A percentile compares a stretch with the other conserved stretches of the same genome.
Conservation (phyloP, 768 basidiomycete species). For the Naganishia kalamii region DNA sequence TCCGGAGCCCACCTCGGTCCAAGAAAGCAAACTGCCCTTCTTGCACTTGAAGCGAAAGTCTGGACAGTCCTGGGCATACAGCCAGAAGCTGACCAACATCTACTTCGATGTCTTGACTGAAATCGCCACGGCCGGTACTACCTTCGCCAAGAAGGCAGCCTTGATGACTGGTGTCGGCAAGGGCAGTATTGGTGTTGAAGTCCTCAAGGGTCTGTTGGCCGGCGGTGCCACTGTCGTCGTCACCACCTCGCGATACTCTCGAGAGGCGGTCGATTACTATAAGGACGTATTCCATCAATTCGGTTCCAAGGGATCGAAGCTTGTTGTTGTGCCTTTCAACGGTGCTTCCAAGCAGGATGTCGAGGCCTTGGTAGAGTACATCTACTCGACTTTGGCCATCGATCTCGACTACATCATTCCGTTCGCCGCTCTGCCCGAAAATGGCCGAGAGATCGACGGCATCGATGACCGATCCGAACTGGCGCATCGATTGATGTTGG, state of each 20-base stretch:
- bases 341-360: slow-evolving; percentile 98
- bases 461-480: slow-evolving; percentile 96
- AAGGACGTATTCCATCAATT: slow-evolving; percentile 94
- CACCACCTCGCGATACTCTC: slow-evolving; percentile 95
- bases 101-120: slow-evolving; percentile 96
- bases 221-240: slow-evolving; percentile 95
- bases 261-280: slow-evolving; percentile 88
- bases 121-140: slow-evolving; percentile 95
- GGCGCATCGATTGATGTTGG: slow-evolving; percentile 97
- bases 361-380: slow-evolving; percentile 95
- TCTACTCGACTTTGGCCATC: slow-evolving; percentile 88
- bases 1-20: slow-evolving; percentile 59
- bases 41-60: slow-evolving; percentile 96
- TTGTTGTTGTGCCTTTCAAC: slow-evolving; percentile 98
- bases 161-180: slow-evolving; percentile 95
- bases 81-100: slow-evolving; percentile 75
- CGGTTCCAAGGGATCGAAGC: slow-evolving; percentile 89
- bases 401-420: slow-evolving; percentile 98
- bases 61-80: slow-evolving; percentile 91
- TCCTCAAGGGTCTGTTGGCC: slow-evolving; percentile 90
- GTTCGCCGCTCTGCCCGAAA: slow-evolving; percentile 97
- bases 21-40: slow-evolving; percentile 85
- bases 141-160: slow-evolving; percentile 98
- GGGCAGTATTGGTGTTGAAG: slow-evolving; percentile 95
- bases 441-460: slow-evolving; percentile 95